Base-by-base conservation (phyloP, 2,329 filamentous ascomycete species). In the Fusarium transvaalense region DNA sequence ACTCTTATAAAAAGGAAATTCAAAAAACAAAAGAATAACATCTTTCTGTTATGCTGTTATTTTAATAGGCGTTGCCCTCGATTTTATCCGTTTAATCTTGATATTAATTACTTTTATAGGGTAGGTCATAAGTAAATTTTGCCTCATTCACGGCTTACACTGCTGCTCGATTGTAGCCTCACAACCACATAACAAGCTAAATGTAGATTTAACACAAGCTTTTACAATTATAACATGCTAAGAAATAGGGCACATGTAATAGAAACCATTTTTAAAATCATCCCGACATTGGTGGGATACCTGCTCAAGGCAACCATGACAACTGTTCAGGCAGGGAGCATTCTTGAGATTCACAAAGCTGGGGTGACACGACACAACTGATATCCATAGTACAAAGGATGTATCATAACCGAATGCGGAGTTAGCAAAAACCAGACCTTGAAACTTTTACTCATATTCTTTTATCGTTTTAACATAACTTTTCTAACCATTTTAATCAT, bases 401-500 rank as follows among this genome's bases (percentile, higher is more conserved):
- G 14, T 23, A 17, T 15, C 19, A 14, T 15, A 13, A 29, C 17
- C n/a, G 27, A 14, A 15, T 2, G 32, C 14, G 14, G 10, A 50
- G 38, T 10, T 45, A n/a, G 27, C 25, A 9, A 7, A n/a, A 17
- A 34, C 8, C 37, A 37, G 12, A 7, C 12, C 15, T 19, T 31
- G 39, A 12, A 55, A 17, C 25, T 29, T n/a, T 64, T 59, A 29
- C 27, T 52, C 23, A 31, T 58, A 35, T 38, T 38, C n/a, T 68
- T 60, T 56, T 10, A 38, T 68, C 58, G 27, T 51, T 54, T 34
- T 53, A 61, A 61, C 42, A 37, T 52, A 59, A 39, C 56, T 52
- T 56, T 60, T 48, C 47, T 35, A 45, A 56, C 15, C 10, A 50
- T 34, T 51, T 12, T 42, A 25, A 29, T 59, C 48, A 76, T 73